Evolutionary conservation across 2,329 filamentous ascomycete species (phyloP).

Genomic region (Stagonosporopsis vannaccii): DNA sequence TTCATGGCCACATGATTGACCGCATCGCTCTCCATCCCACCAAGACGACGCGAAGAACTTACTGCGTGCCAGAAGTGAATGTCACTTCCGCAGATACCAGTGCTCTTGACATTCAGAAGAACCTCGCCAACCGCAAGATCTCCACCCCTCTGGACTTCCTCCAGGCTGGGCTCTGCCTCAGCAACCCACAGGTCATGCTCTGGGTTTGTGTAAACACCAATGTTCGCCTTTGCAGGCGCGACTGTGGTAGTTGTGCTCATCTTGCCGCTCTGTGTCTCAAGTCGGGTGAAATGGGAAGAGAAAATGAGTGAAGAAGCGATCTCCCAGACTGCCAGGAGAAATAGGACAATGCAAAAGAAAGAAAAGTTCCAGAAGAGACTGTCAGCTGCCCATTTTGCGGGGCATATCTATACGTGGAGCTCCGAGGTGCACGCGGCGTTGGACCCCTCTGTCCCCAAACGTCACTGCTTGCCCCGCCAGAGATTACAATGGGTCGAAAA

Average conservation of each 20-base stretch:
- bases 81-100: conserved; percentile 95
- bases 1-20: background rate
- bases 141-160: conserved; percentile 73
- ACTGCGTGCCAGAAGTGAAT: conserved; percentile 96
- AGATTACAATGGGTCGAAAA: conserved; percentile 12
- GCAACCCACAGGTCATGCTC: conserved; percentile 90
- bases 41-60: too few relatives aligned
- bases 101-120: conserved; percentile 87
- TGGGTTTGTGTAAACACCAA: conserved; percentile 95
- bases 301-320: conserved; percentile 11
- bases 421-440: conserved; percentile 14
- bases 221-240: conserved; percentile 77
- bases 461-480: conserved; percentile 17
- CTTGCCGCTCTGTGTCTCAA: conserved; percentile 23
- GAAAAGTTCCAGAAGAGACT: conserved; percentile 5
- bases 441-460: conserved; percentile 19
- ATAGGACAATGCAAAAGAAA: conserved; percentile 6
- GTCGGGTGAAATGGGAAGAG: conserved; percentile 15
- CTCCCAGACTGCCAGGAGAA: conserved; percentile 6
- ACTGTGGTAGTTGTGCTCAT: conserved; percentile 51
- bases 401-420: conserved; percentile 17
- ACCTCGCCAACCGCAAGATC: conserved; percentile 82
- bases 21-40: too few relatives aligned
- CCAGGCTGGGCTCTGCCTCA: conserved; percentile 76
- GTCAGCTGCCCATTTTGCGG: conserved; percentile 21